A percentile compares a stretch with the other conserved stretches of the same genome.
Conservation (phyloP, 768 basidiomycete genomes). For the Xerocomellus amylosporus region DNA sequence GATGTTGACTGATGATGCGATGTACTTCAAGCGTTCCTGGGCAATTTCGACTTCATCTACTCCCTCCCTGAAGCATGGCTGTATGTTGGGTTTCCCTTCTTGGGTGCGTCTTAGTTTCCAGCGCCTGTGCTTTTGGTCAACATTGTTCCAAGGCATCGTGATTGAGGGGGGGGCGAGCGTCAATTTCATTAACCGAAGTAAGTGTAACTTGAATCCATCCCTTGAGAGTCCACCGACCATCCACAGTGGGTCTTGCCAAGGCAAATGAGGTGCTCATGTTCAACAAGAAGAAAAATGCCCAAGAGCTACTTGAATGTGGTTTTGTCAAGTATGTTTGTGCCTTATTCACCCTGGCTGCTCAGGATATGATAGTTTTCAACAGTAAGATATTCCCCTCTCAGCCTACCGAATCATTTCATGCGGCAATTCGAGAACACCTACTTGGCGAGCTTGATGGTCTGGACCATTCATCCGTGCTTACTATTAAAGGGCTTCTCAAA, state of each 20-base stretch:
- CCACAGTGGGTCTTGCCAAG: conserved; percentile 62
- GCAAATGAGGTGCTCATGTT: conserved; percentile 72
- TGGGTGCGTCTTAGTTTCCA: conserved; percentile 37
- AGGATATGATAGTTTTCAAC: conserved; percentile 4
- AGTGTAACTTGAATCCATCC: conserved; percentile 13
- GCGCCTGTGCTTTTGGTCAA: conserved; percentile 1
- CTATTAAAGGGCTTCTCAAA: conserved; percentile 52
- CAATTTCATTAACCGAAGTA: conserved; percentile 64
- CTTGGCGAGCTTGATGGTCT: conserved; percentile 56
- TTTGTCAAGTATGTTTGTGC: conserved; percentile 57
- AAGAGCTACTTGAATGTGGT: conserved; percentile 56
- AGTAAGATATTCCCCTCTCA: conserved; percentile 62
- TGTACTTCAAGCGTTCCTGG: conserved; percentile 51
- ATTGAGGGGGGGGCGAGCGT: conserved; percentile 70
- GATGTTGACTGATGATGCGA: not conserved
- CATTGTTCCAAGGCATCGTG: conserved; percentile 47
- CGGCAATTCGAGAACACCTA: conserved; percentile 47
- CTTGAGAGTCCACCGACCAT: not conserved
- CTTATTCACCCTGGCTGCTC: not conserved
- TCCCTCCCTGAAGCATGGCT: conserved; percentile 60
- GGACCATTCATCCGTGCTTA: conserved; percentile 51
- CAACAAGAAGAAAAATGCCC: conserved; percentile 61
- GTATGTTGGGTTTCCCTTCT: conserved; percentile 63
- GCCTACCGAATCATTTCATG: conserved; percentile 51
- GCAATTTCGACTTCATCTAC: conserved; percentile 75